Base-by-base conservation (phyloP, 129 eudicot species). In the Pulicaria dysenterica region DNA sequence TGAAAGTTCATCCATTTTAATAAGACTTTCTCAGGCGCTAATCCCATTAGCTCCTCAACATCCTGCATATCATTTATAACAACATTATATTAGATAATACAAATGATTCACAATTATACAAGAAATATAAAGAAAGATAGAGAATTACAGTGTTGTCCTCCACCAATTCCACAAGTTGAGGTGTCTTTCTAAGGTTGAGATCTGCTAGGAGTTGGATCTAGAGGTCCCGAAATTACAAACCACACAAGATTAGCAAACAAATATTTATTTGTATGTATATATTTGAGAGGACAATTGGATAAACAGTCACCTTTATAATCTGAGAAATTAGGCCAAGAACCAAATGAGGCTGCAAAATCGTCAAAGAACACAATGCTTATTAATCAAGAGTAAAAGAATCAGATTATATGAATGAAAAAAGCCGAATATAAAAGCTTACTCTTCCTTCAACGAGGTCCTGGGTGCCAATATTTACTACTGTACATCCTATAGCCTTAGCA, bases 401-500 rank as follows among this genome's bases (percentile, higher is more conserved):
- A 69, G 5, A 45, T 36, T 45, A 43, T 58, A 69, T 8, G 57
- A n/a, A 38, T 7, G 10, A 17, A 73, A 43, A 36, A 8, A 61
- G 62, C 65, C 3, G 53, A 43, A 45, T 15, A 48, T 41, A 46
- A 40, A 3, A 41, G 31, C 67, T 85, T 85, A 93, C 98, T 77
- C 98, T 84, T 78, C 96, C 98, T 78, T 93, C 98, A 40, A 89
- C 84, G 75, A 93, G 74, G 75, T 93, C 98, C 70, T 89, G 90
- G 68, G 85, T 85, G 68, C 98, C 98, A 45, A 89, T 89, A 72
- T 93, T 93, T n/a, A 93, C 98, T 68, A 93, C 98, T 3, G 95
- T 93, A 70, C 98, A 93, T 6, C 98, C 98, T 77, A 93, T 93
- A 78, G 98, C 98, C 86, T 93, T 93, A 41, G 98, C 96, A 82